Percentiles rank a stretch among this genome's conserved stretches.
Conservation (phyloP, 2,329 filamentous ascomycete species). For the Coniochaeta sp. region DNA sequence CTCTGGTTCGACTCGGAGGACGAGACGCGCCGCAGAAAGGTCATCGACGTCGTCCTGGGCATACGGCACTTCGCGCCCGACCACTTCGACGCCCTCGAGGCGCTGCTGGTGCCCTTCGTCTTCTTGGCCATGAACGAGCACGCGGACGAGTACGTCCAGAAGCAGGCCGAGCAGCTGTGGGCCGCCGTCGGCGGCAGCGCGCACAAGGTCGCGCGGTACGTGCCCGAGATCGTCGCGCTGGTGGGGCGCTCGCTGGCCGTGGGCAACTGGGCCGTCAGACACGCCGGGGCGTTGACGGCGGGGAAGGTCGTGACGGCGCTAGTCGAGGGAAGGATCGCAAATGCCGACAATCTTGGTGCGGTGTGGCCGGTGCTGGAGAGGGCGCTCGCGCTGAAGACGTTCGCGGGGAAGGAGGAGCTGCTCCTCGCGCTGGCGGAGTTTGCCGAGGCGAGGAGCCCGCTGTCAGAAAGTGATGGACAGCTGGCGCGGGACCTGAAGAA, state of each 20-base stretch:
- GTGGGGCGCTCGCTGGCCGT: conserved; percentile 64
- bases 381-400: conserved; percentile 80
- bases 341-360: conserved; percentile 47
- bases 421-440: conserved; percentile 69
- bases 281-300: conserved; percentile 75
- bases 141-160: conserved; percentile 67
- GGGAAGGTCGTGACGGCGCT: conserved; percentile 66
- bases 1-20: conserved; percentile 81
- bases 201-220: conserved; percentile 74
- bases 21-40: conserved; percentile 63
- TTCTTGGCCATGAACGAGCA: conserved; percentile 80
- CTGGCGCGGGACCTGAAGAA: conserved; percentile 66
- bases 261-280: conserved; percentile 83
- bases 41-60: conserved; percentile 76
- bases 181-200: conserved; percentile 81
- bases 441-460: conserved; percentile 24
- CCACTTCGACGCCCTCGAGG: conserved; percentile 71
- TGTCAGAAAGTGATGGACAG: conserved; percentile 45
- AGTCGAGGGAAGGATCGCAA: conserved; percentile 46
- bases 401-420: conserved; percentile 83
- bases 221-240: conserved; percentile 71
- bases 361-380: conserved; percentile 84
- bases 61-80: conserved; percentile 85
- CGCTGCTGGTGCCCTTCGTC: conserved; percentile 73
- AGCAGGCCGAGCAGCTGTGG: conserved; percentile 83